Evolutionary conservation across 73 alveolate genomes (phyloP).

Genomic region (Paramecium octaurelia): DNA sequence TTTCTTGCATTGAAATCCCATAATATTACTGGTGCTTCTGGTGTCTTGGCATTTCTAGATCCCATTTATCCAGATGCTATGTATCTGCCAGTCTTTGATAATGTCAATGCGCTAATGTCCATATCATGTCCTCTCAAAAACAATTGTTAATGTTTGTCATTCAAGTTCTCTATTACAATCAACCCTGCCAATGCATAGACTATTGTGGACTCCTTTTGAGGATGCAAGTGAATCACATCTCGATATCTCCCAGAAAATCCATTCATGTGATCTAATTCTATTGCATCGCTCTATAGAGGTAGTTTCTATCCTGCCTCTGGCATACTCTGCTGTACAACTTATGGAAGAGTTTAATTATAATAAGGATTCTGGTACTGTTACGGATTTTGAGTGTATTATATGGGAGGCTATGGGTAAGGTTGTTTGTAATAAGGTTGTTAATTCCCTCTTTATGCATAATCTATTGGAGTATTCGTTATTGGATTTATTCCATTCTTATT

Average conservation of each 20-base stretch:
- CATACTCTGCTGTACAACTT: background rate
- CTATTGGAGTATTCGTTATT: constrained; percentile 31
- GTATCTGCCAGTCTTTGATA: constrained; percentile 45
- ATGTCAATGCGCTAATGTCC: constrained; percentile 70
- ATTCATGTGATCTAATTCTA: constrained; percentile 76
- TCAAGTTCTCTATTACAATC: constrained; percentile 71
- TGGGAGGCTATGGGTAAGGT: background rate
- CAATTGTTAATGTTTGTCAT: constrained; percentile 74
- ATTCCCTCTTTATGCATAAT: constrained; percentile 14
- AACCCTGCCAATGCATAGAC: constrained; percentile 74
- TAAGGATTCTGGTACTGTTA: constrained; percentile 35
- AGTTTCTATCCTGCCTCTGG: constrained; percentile 17
- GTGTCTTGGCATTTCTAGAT: constrained; percentile 70
- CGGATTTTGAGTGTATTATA: constrained; percentile 26
- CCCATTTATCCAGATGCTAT: constrained; percentile 86
- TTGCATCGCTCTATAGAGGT: constrained; percentile 41
- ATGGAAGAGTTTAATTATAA: constrained; percentile 1
- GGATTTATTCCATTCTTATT: constrained; percentile 35
- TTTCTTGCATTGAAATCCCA: constrained; percentile 76
- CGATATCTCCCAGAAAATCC: constrained; percentile 74
- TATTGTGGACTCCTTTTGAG: constrained; percentile 60
- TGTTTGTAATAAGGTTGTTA: background rate
- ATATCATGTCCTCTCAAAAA: constrained; percentile 83
- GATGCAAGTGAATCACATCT: constrained; percentile 67
- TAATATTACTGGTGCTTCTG: constrained; percentile 83